Evolutionary conservation across 768 basidiomycete genomes (phyloP).

Genomic region (Suillus spraguei): DNA sequence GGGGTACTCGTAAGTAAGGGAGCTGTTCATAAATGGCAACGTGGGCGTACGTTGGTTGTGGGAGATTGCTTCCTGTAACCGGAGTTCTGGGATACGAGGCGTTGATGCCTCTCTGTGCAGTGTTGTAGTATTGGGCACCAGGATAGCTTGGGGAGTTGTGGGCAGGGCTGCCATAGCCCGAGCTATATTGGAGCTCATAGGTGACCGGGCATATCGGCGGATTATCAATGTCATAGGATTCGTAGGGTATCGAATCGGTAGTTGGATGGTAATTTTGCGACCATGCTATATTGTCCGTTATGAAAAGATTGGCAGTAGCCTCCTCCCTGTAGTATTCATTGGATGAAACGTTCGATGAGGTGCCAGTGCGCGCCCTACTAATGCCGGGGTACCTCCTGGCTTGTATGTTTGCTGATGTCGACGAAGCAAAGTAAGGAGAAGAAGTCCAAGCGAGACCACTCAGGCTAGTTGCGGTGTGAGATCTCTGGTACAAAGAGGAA

Average conservation of each 20-base stretch:
- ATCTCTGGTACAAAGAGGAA: not conserved
- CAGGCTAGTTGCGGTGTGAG: not conserved
- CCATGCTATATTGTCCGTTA: no score
- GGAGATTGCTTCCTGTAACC: not conserved
- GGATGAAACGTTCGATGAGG: no score
- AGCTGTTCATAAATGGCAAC: not conserved
- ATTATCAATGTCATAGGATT: no score
- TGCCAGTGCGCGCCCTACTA: no score
- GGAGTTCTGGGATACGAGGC: accelerated
- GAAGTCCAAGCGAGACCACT: no score
- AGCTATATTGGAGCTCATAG: not conserved
- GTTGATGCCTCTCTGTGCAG: no score
- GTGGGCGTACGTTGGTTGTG: not conserved
- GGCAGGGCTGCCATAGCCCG: no score
- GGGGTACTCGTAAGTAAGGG: not conserved
- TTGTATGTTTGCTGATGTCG: no score
- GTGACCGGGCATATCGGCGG: no score
- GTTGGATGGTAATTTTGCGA: not conserved
- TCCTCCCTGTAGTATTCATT: not conserved
- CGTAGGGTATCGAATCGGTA: not conserved
- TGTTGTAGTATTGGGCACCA: not conserved
- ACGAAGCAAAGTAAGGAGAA: not conserved
- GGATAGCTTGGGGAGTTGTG: no score
- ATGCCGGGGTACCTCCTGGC: not conserved
- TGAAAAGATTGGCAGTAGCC: not conserved